phyloP scores from a whole-genome alignment of 495 filamentous ascomycete genomes.

The Aspergillus sclerotiicarbonarius region DNA sequence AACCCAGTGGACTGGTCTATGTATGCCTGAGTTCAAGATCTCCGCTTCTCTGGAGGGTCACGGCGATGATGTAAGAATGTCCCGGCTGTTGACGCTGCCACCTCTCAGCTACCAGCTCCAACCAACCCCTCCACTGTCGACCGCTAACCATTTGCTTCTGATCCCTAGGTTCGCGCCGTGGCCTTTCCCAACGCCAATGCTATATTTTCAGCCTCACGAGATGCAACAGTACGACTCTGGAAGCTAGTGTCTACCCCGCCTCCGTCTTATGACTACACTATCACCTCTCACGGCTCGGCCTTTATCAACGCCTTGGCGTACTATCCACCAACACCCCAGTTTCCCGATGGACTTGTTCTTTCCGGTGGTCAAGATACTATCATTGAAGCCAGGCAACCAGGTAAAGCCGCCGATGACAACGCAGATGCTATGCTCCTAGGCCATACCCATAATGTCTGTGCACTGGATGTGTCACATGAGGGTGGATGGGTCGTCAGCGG shows the following conservation, averaged over 20 bases:
- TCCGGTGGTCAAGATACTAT: constrained; percentile 88
- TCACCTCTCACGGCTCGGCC: constrained; percentile 69
- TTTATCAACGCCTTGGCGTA: constrained; percentile 87
- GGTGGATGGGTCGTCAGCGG: constrained; percentile 78
- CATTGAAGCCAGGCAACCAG: constrained; percentile 81
- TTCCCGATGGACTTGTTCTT: constrained; percentile 77
- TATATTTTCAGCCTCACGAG: constrained; percentile 82
- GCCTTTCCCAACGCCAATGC: constrained; percentile 70
- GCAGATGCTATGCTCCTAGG: constrained; percentile 84
- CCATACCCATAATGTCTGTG: constrained; percentile 81
- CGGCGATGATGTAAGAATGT: constrained; percentile 71
- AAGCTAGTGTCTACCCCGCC: constrained; percentile 62
- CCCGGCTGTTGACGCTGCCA: constrained; percentile 18
- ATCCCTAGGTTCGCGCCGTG: constrained; percentile 78
- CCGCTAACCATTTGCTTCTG: constrained; percentile 16
- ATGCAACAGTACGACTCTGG: constrained; percentile 89
- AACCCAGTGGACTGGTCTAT: constrained; percentile 23
- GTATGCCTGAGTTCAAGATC: constrained; percentile 72
- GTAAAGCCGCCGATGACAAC: constrained; percentile 63
- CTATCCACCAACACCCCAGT: constrained; percentile 63
- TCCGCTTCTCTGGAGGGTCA: constrained; percentile 78
- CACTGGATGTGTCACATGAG: constrained; percentile 72
- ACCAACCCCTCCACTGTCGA: constrained; percentile 6
- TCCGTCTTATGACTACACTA: constrained; percentile 70
- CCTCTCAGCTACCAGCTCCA: constrained; percentile 15